phyloP scores from a whole-genome alignment of 345 rosid genomes.

The Dovyalis caffra region DNA sequence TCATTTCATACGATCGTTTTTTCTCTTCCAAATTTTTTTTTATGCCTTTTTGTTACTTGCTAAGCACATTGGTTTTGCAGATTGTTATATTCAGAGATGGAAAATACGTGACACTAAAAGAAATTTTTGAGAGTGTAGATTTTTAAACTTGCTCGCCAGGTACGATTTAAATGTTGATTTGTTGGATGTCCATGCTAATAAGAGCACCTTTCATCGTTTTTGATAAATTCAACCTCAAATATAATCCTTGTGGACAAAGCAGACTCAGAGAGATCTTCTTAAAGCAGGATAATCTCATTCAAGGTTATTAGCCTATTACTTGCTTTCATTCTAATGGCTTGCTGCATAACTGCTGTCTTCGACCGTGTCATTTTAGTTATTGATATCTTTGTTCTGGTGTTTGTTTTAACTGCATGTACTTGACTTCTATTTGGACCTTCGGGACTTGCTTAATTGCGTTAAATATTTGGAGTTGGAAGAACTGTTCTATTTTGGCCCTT shows the following conservation, averaged over 20 bases:
- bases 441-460: background rate
- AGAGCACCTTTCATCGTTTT: constrained; percentile 56
- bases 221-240: constrained; percentile 58
- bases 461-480: background rate
- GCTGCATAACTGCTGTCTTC: background rate
- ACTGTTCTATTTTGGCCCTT: background rate
- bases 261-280: constrained; percentile 57
- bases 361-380: background rate
- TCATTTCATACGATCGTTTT: background rate
- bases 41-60: background rate
- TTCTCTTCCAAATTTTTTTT: background rate
- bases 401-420: background rate
- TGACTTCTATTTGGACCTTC: background rate
- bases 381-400: background rate
- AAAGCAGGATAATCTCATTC: constrained; percentile 59
- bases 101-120: constrained; percentile 50
- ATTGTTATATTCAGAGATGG: constrained; percentile 64
- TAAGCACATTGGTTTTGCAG: constrained; percentile 17
- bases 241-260: constrained; percentile 62
- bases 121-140: constrained; percentile 56
- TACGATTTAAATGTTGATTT: constrained; percentile 55
- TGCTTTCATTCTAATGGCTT: background rate
- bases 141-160: constrained; percentile 28
- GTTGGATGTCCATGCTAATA: constrained; percentile 59
- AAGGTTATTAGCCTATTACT: constrained; percentile 31